Evolutionary conservation across 2,329 filamentous ascomycete genomes (phyloP).

Genomic region (Microsporum ferrugineum): DNA sequence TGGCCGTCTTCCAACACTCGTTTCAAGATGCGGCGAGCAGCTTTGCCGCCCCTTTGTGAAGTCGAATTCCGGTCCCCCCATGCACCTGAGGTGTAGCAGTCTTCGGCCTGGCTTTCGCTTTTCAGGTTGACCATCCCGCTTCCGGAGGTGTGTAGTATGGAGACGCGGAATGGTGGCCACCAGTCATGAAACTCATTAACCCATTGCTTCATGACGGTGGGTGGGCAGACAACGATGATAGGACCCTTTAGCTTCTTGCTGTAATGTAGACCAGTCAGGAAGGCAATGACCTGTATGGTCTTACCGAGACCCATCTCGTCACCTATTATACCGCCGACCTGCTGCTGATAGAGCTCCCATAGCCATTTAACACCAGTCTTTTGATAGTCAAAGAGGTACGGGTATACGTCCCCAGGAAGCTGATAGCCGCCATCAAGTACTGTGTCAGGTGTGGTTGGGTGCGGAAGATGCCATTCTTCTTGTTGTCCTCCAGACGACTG

Average conservation of each 20-base stretch:
- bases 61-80: conserved; percentile 35
- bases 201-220: conserved; percentile 93
- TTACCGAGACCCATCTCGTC: conserved; percentile 99
- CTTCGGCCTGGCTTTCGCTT: conserved; percentile 51
- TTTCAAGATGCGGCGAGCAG: conserved; percentile 69
- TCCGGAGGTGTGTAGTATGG: conserved; percentile 86
- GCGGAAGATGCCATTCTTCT: conserved; percentile 72
- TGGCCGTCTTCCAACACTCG: conserved; percentile 75
- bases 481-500: conserved; percentile 18
- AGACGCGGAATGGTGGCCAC: conserved; percentile 98
- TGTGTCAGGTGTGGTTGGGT: conserved; percentile 69
- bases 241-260: conserved; percentile 75
- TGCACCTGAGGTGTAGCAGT: conserved; percentile 48
- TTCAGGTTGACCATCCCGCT: conserved; percentile 85
- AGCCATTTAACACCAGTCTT: conserved; percentile 96
- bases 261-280: conserved; percentile 82
- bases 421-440: conserved; percentile 62
- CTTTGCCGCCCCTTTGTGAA: conserved; percentile 43
- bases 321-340: conserved; percentile 85
- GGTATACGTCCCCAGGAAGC: conserved; percentile 84
- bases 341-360: conserved; percentile 78
- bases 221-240: conserved; percentile 82
- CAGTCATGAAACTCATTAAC: conserved; percentile 96
- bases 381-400: conserved; percentile 89
- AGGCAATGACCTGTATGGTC: conserved; percentile 70